phyloP scores from a whole-genome alignment of 2,329 filamentous ascomycete genomes.

The Coniochaeta hoffmannii region DNA sequence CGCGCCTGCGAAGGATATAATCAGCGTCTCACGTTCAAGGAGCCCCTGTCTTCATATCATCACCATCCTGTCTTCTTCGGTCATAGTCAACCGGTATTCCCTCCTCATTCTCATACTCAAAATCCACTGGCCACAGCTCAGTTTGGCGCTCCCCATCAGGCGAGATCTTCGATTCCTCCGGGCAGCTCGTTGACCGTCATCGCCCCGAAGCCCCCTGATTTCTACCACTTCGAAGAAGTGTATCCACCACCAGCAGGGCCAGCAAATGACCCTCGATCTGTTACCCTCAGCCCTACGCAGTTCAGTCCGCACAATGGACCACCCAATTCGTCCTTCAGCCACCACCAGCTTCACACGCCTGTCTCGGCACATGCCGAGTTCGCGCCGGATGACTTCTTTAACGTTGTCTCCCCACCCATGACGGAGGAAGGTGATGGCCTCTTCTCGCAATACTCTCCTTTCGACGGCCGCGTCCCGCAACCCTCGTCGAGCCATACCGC shows the following conservation, averaged over 20 bases:
- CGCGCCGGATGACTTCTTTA: not conserved
- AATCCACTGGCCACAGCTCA: conserved; percentile 36
- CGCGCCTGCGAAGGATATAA: conserved; percentile 78
- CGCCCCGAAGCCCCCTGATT: conserved; percentile 42
- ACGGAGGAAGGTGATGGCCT: not conserved
- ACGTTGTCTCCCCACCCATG: not conserved
- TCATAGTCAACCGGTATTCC: conserved; percentile 31
- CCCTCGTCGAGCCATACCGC: not conserved
- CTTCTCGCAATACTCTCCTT: not conserved
- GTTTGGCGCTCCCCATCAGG: conserved; percentile 30
- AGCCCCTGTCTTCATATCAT: conserved; percentile 54
- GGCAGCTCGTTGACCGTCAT: conserved; percentile 33
- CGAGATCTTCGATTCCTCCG: conserved; percentile 27
- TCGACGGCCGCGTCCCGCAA: not conserved
- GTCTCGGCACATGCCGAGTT: not conserved
- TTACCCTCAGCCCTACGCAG: conserved; percentile 13
- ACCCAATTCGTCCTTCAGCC: not conserved
- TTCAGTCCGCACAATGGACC: conserved; percentile 2
- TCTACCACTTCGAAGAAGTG: conserved; percentile 20
- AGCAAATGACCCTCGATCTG: conserved; percentile 13
- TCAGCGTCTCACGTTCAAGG: conserved; percentile 73
- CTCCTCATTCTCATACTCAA: conserved; percentile 34
- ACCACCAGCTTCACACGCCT: not conserved
- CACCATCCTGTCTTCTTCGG: conserved; percentile 40
- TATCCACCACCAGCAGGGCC: conserved; percentile 22